Base-by-base conservation (phyloP, 2,329 filamentous ascomycete species). In the Macrophomina tecta region DNA sequence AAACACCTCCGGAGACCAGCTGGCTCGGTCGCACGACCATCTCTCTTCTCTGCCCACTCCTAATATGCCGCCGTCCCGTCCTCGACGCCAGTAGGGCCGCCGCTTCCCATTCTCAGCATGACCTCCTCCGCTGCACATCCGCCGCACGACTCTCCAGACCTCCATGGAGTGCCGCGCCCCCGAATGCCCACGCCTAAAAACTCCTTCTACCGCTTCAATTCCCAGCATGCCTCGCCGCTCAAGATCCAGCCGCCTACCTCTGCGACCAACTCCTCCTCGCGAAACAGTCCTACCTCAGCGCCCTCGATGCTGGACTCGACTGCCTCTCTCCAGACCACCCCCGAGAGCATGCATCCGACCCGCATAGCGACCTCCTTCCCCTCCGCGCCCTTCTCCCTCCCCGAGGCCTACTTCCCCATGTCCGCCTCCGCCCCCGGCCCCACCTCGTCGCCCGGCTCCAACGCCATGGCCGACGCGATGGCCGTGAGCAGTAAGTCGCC, bases 291-390 rank as follows among this genome's bases (percentile, higher is more conserved):
- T 18, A 72, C 76, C 32, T 76, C 77, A 32, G 74, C 74, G 12
- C 75, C 78, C 53, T 76, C 75, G 40, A 70, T 73, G 68, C 72
- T 86, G 69, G 87, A 85, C 66, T 86, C 83, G 64, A 32, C 53
- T 45, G 16, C 86, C 74, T 91, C 89, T 9, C 79, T 90, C 66
- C 88, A 90, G 73, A 84, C 84, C 2, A 91, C 90, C 0, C 90
- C 90, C 5, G 90, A 92, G 71, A 83, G 84, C 55, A 81, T 85
- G 64, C 83, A 84, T 18, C 85, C 84, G 42, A 82, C 84, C 69
- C 85, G 86, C 51, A 79, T 84, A 65, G 87, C 87, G 63, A 79
- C 83, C 40, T 82, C 82, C 63, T 79, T 80, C 38, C 75, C 83
- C 32, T 81, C 84, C 3, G 79, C 85, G 11, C 86, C 85, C 65